A percentile compares a stretch with the other conserved stretches of the same genome.
Conservation (phyloP, 306 rosid species). For the Cicer cuneatum region DNA sequence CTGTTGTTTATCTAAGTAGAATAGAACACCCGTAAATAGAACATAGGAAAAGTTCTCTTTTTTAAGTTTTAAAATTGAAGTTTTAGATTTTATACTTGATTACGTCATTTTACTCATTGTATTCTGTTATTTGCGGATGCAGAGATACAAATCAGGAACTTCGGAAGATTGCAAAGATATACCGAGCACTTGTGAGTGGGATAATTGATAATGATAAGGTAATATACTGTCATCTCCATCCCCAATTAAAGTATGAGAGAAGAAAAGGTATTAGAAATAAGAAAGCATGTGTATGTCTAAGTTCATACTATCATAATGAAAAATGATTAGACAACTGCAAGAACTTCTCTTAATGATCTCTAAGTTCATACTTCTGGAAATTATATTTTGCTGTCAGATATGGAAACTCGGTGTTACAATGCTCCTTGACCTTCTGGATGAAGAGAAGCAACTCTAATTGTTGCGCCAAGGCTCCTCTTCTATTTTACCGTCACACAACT, state of each 20-base stretch:
- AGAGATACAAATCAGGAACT: conserved; percentile 59
- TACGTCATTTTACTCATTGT: conserved; percentile 21
- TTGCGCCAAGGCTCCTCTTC: not conserved
- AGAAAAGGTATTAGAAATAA: not conserved
- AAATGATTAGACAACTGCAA: not conserved
- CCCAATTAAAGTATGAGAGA: not conserved
- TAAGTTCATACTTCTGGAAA: too few species aligned
- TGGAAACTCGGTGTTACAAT: too few species aligned
- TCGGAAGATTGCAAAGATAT: conserved; percentile 79
- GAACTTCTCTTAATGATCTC: not conserved
- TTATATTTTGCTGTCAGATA: too few species aligned
- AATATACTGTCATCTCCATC: conserved; percentile 22
- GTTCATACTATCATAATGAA: not conserved
- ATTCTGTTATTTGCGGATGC: conserved; percentile 38
- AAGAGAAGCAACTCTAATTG: not conserved
- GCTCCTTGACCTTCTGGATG: too few species aligned
- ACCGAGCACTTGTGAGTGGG: conserved; percentile 80
- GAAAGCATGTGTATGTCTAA: not conserved
- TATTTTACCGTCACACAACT: not conserved
- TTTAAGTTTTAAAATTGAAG: conserved; percentile 1
- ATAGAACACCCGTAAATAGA: conserved; percentile 9
- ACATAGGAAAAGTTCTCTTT: not conserved
- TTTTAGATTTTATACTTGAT: conserved; percentile 29
- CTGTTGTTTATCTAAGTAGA: conserved; percentile 5
- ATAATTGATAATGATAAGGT: conserved; percentile 76